Evolutionary conservation across 495 filamentous ascomycete genomes (phyloP), one percentile per base, ranked within the genome.

Genomic region (Aspergillus leporis): DNA sequence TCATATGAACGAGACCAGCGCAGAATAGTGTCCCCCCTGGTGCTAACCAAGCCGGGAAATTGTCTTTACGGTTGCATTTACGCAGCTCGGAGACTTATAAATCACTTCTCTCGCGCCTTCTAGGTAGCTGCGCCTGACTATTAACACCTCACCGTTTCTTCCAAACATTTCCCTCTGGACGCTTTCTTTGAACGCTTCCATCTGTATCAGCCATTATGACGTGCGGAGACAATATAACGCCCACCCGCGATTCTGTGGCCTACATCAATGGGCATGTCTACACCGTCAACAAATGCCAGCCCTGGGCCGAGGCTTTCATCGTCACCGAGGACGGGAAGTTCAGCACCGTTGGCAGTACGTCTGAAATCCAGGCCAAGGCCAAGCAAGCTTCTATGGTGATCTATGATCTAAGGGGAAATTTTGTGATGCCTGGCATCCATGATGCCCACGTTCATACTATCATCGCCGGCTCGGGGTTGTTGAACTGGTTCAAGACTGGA

Each of bases 371-470:
- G n/a, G 10, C 38, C 4, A 14, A 16, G n/a, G 38, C 38, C 10
- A 14, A n/a, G 14, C 38, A 43, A n/a, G 12, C 4, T 4, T 4
- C 4, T 18, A 18, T 43, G 10, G n/a, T 13, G 12, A 13, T 43
- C 38, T 18, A 18, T 4, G n/a, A 43, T 43, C 38, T 43, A n/a
- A 5, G 14, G 4, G 38, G 38, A 4, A 4, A 16, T 6, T 43
- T 57, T 34, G 34, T 57, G 12, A 57, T 57, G 55, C 55, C 55
- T 2, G 55, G 55, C 8, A 57, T 57, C 23, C 55, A 57, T 28
- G 55, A 57, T 36, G 55, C 55, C 1, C 55, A 57, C 32, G 19
- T 43, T 14, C 55, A 57, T 34, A 23, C 48, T 3, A 25, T 51
- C 6, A 14, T 41, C 31, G 45, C 55, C 0, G 28, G 30, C 18